Percentiles rank a stretch among this genome's conserved stretches.
Evolutionary conservation across 768 basidiomycete species (phyloP).

Genomic region (Mycena latifolia): DNA sequence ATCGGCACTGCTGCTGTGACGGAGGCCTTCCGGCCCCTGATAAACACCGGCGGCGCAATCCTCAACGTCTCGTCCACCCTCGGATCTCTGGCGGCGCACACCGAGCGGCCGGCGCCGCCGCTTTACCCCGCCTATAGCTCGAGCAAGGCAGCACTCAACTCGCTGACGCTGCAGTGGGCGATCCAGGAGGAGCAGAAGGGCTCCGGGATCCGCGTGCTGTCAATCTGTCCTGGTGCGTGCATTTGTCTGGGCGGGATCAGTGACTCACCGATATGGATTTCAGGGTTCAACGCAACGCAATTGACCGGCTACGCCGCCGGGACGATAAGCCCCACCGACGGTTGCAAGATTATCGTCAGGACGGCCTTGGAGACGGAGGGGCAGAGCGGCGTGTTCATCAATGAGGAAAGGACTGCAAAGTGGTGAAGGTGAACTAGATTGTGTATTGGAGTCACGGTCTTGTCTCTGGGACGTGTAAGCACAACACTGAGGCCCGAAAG

Average conservation of each 20-base stretch:
- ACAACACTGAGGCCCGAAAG: no score
- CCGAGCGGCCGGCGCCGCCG: neutral
- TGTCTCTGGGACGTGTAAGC: no score
- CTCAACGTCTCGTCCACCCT: slow-evolving; percentile 27
- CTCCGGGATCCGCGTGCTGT: slow-evolving; percentile 3
- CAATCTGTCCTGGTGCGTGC: neutral
- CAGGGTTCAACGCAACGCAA: neutral
- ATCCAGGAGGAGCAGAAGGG: slow-evolving; percentile 22
- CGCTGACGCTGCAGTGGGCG: slow-evolving; percentile 26
- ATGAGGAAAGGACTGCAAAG: no score
- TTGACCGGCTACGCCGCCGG: neutral
- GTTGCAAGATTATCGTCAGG: neutral
- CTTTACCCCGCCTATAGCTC: slow-evolving; percentile 14
- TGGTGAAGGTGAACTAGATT: no score
- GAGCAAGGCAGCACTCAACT: slow-evolving; percentile 29
- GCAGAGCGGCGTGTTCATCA: neutral
- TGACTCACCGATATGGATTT: neutral
- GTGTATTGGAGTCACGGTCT: no score
- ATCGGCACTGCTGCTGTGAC: slow-evolving; percentile 23
- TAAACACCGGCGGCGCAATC: slow-evolving; percentile 20
- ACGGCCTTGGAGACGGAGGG: neutral
- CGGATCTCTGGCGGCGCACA: slow-evolving; percentile 2
- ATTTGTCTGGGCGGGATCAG: no score
- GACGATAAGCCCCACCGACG: neutral
- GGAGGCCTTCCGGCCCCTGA: slow-evolving; percentile 21